Conservation (phyloP, 208 protist species). For the Crithidia mellificae region DNA sequence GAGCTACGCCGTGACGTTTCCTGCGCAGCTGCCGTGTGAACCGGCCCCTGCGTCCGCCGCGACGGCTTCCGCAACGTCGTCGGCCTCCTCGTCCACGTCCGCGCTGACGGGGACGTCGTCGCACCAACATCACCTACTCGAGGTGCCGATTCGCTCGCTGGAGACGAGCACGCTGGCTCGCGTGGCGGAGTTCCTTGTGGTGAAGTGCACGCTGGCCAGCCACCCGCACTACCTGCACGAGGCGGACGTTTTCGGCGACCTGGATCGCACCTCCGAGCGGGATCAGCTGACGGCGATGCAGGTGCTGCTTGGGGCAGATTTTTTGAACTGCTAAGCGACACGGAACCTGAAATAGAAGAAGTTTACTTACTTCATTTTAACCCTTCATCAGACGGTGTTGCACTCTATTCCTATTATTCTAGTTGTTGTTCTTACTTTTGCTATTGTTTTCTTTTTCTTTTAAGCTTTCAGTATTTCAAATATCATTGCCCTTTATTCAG, state of each 20-base stretch:
- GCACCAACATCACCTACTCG: conserved; percentile 27
- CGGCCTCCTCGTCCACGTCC: not conserved
- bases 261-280: conserved; percentile 32
- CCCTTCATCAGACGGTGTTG: too few relatives aligned
- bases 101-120: not conserved
- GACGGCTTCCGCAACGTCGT: not conserved
- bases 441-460: too few relatives aligned
- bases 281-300: conserved; percentile 45
- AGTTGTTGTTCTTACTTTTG: too few relatives aligned
- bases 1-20: conserved; percentile 29
- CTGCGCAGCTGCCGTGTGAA: conserved; percentile 8
- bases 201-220: conserved; percentile 34
- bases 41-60: not conserved
- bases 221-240: conserved; percentile 25
- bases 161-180: conserved; percentile 41
- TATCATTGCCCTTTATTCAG: too few relatives aligned
- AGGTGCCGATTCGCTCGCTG: conserved; percentile 38
- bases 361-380: too few relatives aligned
- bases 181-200: conserved; percentile 48
- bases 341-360: too few relatives aligned
- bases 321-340: conserved; percentile 46
- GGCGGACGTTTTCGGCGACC: conserved; percentile 35
- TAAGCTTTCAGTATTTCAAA: too few relatives aligned
- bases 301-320: conserved; percentile 50
- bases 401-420: not conserved